Evolutionary conservation across 176 grass and related monocot species (phyloP).

Genomic region (Oryza glumipatula): DNA sequence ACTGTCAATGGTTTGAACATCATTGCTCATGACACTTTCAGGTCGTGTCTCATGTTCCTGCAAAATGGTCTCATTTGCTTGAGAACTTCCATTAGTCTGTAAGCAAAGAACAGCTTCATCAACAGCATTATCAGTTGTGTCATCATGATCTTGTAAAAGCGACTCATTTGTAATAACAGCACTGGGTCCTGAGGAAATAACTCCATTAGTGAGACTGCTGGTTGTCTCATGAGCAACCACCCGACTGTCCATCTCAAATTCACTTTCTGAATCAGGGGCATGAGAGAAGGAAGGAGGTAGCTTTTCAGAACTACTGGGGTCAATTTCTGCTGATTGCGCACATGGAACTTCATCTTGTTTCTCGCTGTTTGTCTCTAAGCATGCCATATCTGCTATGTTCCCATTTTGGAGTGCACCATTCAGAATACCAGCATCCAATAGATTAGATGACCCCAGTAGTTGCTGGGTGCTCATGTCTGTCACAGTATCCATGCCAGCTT

Average conservation of each 20-base stretch:
- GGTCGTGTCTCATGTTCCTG: conserved; percentile 34
- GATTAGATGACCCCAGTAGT: conserved; percentile 25
- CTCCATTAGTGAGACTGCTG: conserved; percentile 28
- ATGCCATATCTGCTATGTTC: neutral
- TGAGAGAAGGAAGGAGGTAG: conserved; percentile 34
- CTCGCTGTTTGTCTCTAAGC: conserved; percentile 35
- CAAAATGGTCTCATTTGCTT: conserved; percentile 15
- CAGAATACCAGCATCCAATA: conserved; percentile 43
- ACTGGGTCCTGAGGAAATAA: conserved; percentile 27
- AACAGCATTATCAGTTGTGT: conserved; percentile 7
- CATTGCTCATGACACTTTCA: neutral
- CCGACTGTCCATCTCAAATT: neutral
- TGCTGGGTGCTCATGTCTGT: conserved; percentile 21
- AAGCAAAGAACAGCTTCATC: conserved; percentile 29
- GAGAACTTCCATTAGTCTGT: conserved; percentile 26
- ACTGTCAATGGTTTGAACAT: conserved; percentile 33
- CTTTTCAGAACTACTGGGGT: conserved; percentile 32
- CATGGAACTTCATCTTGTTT: conserved; percentile 24
- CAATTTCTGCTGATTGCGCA: neutral
- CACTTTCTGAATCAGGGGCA: conserved; percentile 35
- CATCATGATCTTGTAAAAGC: conserved; percentile 41
- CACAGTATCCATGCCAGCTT: conserved; percentile 12
- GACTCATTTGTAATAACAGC: conserved; percentile 23
- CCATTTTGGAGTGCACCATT: conserved; percentile 40
- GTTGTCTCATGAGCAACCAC: neutral